phyloP scores from a whole-genome alignment of 768 basidiomycete species.

The Termitomyces sp. region DNA sequence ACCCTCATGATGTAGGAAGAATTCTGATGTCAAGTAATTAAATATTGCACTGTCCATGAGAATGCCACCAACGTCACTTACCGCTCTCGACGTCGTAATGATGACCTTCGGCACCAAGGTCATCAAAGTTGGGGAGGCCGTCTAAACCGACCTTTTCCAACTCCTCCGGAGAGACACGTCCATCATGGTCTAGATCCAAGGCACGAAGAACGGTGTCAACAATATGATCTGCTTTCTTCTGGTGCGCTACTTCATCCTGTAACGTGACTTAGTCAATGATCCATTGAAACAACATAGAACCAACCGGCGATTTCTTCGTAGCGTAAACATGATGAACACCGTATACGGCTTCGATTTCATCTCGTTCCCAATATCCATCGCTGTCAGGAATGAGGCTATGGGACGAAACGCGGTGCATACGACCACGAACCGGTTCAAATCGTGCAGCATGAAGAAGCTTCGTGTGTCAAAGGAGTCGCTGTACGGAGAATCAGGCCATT shows the following conservation, averaged over 20 bases:
- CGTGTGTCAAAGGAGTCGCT: constrained; percentile 79
- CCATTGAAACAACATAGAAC: neutral
- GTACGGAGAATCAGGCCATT: constrained; percentile 8
- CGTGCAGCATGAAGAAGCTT: constrained; percentile 95
- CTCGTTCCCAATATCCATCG: constrained; percentile 76
- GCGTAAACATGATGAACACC: constrained; percentile 92
- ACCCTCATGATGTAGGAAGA: constrained; percentile 98
- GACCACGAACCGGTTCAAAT: constrained; percentile 69
- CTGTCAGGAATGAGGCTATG: constrained; percentile 26
- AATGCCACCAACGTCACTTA: constrained; percentile 28
- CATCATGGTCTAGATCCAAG: constrained; percentile 75
- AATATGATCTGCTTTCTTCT: constrained; percentile 76
- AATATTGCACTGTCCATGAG: neutral
- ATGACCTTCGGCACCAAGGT: constrained; percentile 85
- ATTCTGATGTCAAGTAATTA: constrained; percentile 42
- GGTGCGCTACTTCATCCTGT: constrained; percentile 72
- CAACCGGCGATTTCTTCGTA: constrained; percentile 71
- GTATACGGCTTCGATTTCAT: constrained; percentile 94
- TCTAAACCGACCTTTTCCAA: constrained; percentile 66
- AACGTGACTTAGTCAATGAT: neutral
- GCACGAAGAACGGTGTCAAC: constrained; percentile 61
- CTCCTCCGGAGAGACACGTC: constrained; percentile 62
- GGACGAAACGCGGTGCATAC: neutral
- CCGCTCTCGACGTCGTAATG: constrained; percentile 91
- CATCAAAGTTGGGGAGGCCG: constrained; percentile 78